Conservation (phyloP, 305 asterid genomes). For the Nicotiana rustica region DNA sequence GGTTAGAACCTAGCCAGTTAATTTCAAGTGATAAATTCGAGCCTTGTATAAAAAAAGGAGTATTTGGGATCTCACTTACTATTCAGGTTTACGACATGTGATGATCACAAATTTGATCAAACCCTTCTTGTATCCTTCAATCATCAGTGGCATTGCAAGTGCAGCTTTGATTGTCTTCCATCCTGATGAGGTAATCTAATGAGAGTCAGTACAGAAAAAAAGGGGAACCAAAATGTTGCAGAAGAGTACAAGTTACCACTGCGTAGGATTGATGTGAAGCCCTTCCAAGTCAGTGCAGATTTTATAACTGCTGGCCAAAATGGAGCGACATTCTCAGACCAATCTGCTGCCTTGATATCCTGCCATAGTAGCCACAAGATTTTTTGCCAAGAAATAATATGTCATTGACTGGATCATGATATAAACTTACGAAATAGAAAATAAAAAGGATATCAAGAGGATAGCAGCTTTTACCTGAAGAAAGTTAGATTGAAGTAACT, state of each 20-base stretch:
- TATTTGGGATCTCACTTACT: conserved; percentile 32
- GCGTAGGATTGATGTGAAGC: conserved; percentile 74
- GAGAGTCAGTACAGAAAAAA: not conserved
- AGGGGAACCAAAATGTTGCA: not conserved
- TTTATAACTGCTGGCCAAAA: conserved; percentile 97
- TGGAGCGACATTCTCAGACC: conserved; percentile 92
- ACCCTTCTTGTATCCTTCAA: conserved; percentile 85
- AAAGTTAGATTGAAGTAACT: conserved; percentile 66
- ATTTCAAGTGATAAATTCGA: not conserved
- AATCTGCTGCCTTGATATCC: conserved; percentile 86
- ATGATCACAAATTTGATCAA: conserved; percentile 83
- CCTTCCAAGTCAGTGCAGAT: conserved; percentile 91
- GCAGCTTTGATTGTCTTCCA: conserved; percentile 98
- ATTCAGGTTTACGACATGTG: conserved; percentile 75
- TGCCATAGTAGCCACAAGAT: conserved; percentile 38
- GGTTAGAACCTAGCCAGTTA: not conserved
- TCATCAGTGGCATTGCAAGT: conserved; percentile 88
- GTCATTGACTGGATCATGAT: not conserved
- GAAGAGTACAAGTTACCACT: conserved; percentile 58
- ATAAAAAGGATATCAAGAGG: not conserved
- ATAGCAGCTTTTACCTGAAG: conserved; percentile 60
- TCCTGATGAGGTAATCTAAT: conserved; percentile 50
- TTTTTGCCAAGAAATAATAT: not conserved
- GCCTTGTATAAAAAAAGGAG: not conserved
- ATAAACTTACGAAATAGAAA: not conserved